Evolutionary conservation across 371 early-diverging fungal genomes (phyloP), one percentile per base, ranked within the genome.

Genomic region (Conidiobolus incongruus): DNA sequence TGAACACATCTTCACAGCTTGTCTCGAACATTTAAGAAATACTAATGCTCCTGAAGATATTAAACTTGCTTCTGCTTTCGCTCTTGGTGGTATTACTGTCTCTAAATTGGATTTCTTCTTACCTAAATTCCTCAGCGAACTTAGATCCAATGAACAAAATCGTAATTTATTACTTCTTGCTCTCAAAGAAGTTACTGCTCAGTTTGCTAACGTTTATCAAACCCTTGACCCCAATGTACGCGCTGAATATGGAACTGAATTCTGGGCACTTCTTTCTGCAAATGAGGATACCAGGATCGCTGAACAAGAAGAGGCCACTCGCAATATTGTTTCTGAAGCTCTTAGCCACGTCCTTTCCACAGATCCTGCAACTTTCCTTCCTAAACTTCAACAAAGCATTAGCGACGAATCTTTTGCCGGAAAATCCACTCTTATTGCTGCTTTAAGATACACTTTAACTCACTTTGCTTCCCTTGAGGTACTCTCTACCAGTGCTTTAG

Each of bases 11-110:
- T 87, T 19, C 70, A 77, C 35, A 54, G 60, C 7, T 62, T 65
- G 22, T 63, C n/a, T n/a, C n/a, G n/a, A n/a, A n/a, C n/a, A n/a
- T n/a, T n/a, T n/a, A n/a, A n/a, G n/a, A n/a, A n/a, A n/a, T n/a
- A n/a, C n/a, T n/a, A n/a, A n/a, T n/a, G n/a, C n/a, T n/a, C 74
- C 75, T 1, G 89, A 88, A 50, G 85, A 82, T 59, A 62, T 81
- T 46, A 79, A 81, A 38, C 71, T 80, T 46, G 82, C 85, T 4
- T 82, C 86, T 26, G 86, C 86, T 1, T 84, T 77, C 52, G 73
- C 82, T 12, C 57, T 85, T 23, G 90, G 90, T 33, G 80, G 80
- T 23, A 58, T 86, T 20, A 70, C 79, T 35, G 65, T 78, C 7
- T 82, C 86, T 21, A 81, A 81, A 51, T 65, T 81, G 19, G 45